These are phyloP conservation scores for Pseudopithomyces chartarum DNA, from an alignment of 2,329 filamentous ascomycete genomes.

Conservation along the genomic window DNA sequence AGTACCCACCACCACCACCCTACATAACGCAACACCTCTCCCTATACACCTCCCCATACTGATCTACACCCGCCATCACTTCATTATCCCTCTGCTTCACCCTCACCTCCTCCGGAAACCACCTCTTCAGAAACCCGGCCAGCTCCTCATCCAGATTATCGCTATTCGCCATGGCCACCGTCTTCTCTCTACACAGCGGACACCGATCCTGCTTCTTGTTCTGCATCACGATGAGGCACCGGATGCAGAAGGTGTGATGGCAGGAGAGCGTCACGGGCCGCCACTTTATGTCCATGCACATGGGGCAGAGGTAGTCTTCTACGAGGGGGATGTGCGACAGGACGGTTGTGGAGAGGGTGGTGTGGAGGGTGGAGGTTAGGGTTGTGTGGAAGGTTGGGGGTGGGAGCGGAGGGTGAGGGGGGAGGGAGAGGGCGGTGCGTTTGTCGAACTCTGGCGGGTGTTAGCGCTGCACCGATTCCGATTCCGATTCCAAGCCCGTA, in stretches of 20 bases:
- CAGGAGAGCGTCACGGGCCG: conserved; percentile 79
- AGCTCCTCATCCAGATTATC: conserved; percentile 73
- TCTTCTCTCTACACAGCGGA: conserved; percentile 75
- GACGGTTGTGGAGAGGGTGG: conserved; percentile 73
- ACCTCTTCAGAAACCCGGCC: conserved; percentile 71
- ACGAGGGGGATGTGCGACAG: conserved; percentile 77
- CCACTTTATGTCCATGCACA: conserved; percentile 80
- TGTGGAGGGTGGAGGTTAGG: conserved; percentile 76
- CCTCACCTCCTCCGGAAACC: conserved; percentile 76
- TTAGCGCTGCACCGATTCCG: no score
- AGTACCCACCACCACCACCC: no score
- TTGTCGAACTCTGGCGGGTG: conserved; percentile 76
- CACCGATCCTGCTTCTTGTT: conserved; percentile 70
- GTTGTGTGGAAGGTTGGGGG: conserved; percentile 63
- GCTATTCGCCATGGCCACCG: conserved; percentile 72
- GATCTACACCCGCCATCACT: conserved; percentile 72
- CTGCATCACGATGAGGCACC: conserved; percentile 81
- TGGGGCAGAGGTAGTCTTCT: conserved; percentile 82
- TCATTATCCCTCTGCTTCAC: conserved; percentile 69
- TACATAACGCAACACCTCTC: conserved; percentile 66
- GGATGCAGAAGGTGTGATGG: conserved; percentile 79
- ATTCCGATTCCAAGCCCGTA: no score
- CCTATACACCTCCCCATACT: conserved; percentile 70
- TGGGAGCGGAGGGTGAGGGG: conserved; percentile 64
- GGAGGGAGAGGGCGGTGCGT: conserved; percentile 73